Base-by-base conservation (phyloP, 371 early-diverging fungal genomes). In the Rhizomucor pusillus region DNA sequence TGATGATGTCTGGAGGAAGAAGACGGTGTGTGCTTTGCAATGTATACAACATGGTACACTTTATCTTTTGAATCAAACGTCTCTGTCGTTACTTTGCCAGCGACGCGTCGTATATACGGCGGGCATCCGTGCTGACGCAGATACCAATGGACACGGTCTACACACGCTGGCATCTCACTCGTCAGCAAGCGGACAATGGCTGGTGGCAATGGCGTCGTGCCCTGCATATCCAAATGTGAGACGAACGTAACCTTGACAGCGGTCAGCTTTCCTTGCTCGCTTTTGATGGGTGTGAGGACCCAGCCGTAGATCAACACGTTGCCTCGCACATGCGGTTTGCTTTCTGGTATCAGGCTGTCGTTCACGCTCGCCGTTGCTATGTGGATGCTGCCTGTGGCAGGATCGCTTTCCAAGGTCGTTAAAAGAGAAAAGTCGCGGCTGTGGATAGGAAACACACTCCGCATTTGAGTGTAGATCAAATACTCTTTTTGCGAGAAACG, bases 311-410 rank as follows among this genome's bases (percentile, higher is more conserved):
- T 58, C 11, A 61, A 56, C 4, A 81, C 52, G 5, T 67, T 47
- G 0, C 80, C 84, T 11, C 88, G 76, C 16, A 77, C 69, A 39
- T 73, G 71, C 3, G 56, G 52, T 23, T 74, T 71, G 16, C 66
- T 72, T 24, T 67, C 65, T 13, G 81, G 83, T 18, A 85, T 75
- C 40, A 76, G 54, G 5, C 65, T 54, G 49, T 84, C 84, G 5
- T 72, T 64, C n/a, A 84, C 79, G 29, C 84, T 84, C 0, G 85
- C 71, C 10, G 75, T 69, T 2, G 74, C 83, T 36, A 80, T 69
- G 39, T 77, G 75, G 33, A 87, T 65, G 5, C 73, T 63, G 0
- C 83, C 81, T 2, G 78, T 72, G 24, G 54, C 67, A 3, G 78
- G 75, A 43, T 81, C 80, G 16, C 78, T 79, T 39, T 81, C 82